Percentiles rank a stretch among this genome's conserved stretches.
These are phyloP conservation scores for Leccinum griseonigrum DNA, from an alignment of 1,284 basidiomycete genomes.

Conservation along the genomic window DNA sequence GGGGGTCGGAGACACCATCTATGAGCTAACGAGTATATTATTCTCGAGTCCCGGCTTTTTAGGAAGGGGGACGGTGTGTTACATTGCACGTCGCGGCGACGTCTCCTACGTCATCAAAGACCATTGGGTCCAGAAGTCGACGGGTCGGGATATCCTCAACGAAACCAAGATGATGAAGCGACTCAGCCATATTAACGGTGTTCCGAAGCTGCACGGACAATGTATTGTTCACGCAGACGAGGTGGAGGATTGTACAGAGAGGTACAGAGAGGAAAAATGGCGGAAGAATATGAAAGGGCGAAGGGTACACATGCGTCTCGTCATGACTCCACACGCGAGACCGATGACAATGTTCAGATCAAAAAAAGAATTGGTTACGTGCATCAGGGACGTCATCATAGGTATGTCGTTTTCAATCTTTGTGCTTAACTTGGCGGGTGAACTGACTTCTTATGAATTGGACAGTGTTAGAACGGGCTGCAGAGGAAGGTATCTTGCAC, in stretches of 20 bases:
- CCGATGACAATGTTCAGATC: not conserved
- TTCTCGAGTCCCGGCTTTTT: constrained; percentile 2
- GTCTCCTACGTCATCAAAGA: constrained; percentile 4
- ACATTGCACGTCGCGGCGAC: not conserved
- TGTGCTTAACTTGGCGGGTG: not conserved
- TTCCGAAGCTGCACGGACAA: not conserved
- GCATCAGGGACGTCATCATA: not conserved
- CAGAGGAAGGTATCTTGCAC: not conserved
- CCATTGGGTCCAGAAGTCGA: not conserved
- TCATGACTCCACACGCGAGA: not conserved
- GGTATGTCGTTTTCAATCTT: not conserved
- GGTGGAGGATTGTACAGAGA: not conserved
- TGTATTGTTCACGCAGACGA: not conserved
- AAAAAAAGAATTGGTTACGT: not conserved
- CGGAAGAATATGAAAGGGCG: not conserved
- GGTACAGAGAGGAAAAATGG: not conserved
- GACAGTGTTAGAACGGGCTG: not conserved
- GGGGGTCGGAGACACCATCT: not conserved
- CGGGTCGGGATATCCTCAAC: not conserved
- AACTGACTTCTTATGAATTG: not conserved
- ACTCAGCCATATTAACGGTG: not conserved
- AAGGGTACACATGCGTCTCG: not conserved
- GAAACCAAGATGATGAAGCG: not conserved
- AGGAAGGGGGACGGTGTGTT: constrained; percentile 2
- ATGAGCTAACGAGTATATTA: not conserved